Base-by-base conservation (phyloP, 2,329 filamentous ascomycete species). In the Acrocalymma vagum region DNA sequence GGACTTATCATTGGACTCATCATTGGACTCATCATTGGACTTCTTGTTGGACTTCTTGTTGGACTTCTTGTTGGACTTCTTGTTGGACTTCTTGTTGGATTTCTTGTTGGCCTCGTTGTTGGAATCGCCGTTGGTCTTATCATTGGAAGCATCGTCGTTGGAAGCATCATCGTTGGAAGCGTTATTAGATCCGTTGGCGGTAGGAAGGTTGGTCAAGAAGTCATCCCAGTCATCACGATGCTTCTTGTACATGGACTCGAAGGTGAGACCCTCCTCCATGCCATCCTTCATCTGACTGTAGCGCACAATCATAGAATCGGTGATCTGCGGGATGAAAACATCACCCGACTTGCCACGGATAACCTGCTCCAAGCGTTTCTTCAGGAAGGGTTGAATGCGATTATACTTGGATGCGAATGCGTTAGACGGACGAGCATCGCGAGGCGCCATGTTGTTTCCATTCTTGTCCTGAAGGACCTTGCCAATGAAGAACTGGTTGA, bases 381-480 rank as follows among this genome's bases (percentile, higher is more conserved):
- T 31, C n/a, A 57, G 24, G 1, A 13, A 2, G 3, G 30, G 37
- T 20, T 14, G 41, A 27, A 51, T 39, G n/a, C 55, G 48, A n/a
- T 41, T 51, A 20, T 51, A 38, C 43, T 56, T 59, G 1, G 44
- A 50, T 4, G 38, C 37, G 22, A 58, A 56, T 1, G 52, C 50
- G 15, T 52, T 54, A 2, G 6, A 11, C 10, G 28, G 17, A 4
- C 52, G 33, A 6, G 35, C 31, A 1, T 3, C 20, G 18, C 54
- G 42, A 13, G 44, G 40, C 8, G 17, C 31, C 4, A 33, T 10
- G 3, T 38, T 22, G 4, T 29, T 8, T 2, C 44, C 49, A 24
- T 38, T 4, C 11, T 15, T 26, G 9, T 46, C 44, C 11, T 29
- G 15, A 0, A 55, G 17, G 3, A 44, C 26, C 5, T 21, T 36